These are phyloP conservation scores for Glarea lozoyensis DNA, from an alignment of 495 filamentous ascomycete species.

Conservation along the genomic window DNA sequence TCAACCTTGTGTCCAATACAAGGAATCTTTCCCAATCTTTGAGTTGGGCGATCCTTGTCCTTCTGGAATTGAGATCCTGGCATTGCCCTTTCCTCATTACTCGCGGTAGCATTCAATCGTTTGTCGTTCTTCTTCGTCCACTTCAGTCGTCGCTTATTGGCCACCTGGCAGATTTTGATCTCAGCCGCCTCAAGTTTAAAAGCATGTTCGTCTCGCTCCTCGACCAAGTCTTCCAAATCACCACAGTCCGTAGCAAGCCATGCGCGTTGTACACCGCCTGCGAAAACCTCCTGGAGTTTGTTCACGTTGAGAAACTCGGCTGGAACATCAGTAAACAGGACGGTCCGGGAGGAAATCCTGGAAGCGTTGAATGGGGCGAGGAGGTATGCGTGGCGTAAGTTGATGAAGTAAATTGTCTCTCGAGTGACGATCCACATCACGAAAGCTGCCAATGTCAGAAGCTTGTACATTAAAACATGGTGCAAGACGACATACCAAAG, in stretches of 20 bases:
- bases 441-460: slow-evolving; percentile 47
- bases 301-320: slow-evolving; percentile 59
- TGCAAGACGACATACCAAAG: slow-evolving; percentile 40
- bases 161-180: slow-evolving; percentile 72
- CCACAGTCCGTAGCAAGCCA: slow-evolving; percentile 80
- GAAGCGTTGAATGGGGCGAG: slow-evolving; percentile 77
- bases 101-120: slow-evolving; percentile 21
- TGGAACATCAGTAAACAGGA: slow-evolving; percentile 88
- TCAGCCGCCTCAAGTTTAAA: slow-evolving; percentile 86
- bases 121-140: slow-evolving; percentile 57
- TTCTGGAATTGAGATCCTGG: slow-evolving; percentile 67
- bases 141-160: slow-evolving; percentile 68
- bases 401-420: slow-evolving; percentile 90
- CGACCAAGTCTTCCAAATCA: slow-evolving; percentile 73
- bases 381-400: slow-evolving; percentile 87
- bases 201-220: slow-evolving; percentile 74
- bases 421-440: slow-evolving; percentile 85
- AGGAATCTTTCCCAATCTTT: slow-evolving; percentile 62
- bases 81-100: slow-evolving; percentile 56
- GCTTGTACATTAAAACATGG: neutral
- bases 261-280: slow-evolving; percentile 65
- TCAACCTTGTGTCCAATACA: slow-evolving; percentile 88
- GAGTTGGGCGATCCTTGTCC: slow-evolving; percentile 75
- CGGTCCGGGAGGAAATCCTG: slow-evolving; percentile 86
- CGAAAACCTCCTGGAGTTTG: slow-evolving; percentile 69